Evolutionary conservation across 2,329 filamentous ascomycete genomes (phyloP), one percentile per base, ranked within the genome.

Genomic region (Verticillium nubilum): DNA sequence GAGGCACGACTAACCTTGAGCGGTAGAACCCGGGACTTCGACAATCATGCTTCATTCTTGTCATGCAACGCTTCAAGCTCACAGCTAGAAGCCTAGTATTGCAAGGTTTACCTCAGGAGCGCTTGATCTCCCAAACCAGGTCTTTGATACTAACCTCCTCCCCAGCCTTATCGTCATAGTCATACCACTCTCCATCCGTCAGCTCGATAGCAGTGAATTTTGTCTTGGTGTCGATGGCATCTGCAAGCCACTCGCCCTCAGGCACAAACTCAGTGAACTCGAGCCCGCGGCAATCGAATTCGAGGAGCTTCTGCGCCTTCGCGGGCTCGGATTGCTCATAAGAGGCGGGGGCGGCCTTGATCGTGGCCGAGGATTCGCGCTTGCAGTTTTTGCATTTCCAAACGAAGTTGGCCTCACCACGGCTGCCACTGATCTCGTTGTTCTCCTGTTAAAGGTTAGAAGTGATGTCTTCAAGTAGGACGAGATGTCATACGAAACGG

Each of bases 331-430:
- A 75, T 60, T 88, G 86, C 63, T 85, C 79, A 67, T 97, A 98
- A 1, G 88, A 70, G 33, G 81, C 82, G 0, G 95, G 91, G 0
- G 86, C 81, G 13, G 86, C 82, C 69, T 88, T 89, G 76, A 99
- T 92, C 42, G 86, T 89, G 58, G 94, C 94, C 31, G 92, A 92
- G 19, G 92, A 91, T 73, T 95, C 90, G 73, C 90, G 83, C 91
- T 95, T 96, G 87, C 95, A 99, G 72, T 95, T 94, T 76, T 96
- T 97, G 83, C 95, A 99, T 74, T 87, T 93, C 94, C 95, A 99
- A n/a, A 99, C 95, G 75, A 99, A 99, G 75, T 98, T 98, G 62
- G 95, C 95, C 75, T 98, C 93, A 65, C 95, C 95, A 69, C 92
- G 86, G 73, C 93, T 97, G 35, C 93, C 93, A 64, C 91, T 95